These are phyloP conservation scores for Ampelomyces quisqualis DNA, from an alignment of 2,329 filamentous ascomycete species.

Conservation along the genomic window DNA sequence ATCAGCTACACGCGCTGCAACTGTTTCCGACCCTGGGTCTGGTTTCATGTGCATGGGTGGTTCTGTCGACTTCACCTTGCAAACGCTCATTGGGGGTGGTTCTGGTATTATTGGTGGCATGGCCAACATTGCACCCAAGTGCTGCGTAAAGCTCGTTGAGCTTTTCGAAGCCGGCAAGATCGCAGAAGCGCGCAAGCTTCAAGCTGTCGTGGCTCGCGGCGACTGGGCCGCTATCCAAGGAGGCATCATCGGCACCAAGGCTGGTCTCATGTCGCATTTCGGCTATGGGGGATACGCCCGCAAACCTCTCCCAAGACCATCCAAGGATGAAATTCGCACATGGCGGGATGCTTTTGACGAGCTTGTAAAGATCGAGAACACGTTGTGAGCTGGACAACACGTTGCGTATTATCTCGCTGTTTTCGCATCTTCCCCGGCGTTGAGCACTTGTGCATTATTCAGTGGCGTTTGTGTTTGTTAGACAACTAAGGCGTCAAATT, in stretches of 20 bases:
- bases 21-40: conserved; percentile 42
- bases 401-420: not conserved
- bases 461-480: conserved; percentile 22
- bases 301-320: conserved; percentile 57
- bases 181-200: conserved; percentile 62
- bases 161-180: conserved; percentile 62
- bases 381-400: conserved; percentile 31
- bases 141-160: conserved; percentile 62
- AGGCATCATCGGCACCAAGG: conserved; percentile 69
- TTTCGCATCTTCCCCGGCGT: conserved; percentile 19
- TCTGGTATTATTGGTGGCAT: conserved; percentile 71
- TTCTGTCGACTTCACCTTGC: conserved; percentile 71
- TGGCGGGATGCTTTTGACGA: conserved; percentile 50
- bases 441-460: conserved; percentile 25
- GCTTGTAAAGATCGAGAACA: conserved; percentile 47
- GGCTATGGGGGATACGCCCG: conserved; percentile 65
- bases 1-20: conserved; percentile 51
- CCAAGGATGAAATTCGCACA: conserved; percentile 44
- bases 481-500: not conserved
- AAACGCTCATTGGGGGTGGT: conserved; percentile 68
- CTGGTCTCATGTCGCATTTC: conserved; percentile 61
- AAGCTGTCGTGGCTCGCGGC: conserved; percentile 64
- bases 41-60: conserved; percentile 71
- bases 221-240: conserved; percentile 71
- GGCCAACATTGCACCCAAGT: conserved; percentile 68